Base-by-base conservation (phyloP, 2,329 filamentous ascomycete species). In the Phaeosphaeriaceae sp. region DNA sequence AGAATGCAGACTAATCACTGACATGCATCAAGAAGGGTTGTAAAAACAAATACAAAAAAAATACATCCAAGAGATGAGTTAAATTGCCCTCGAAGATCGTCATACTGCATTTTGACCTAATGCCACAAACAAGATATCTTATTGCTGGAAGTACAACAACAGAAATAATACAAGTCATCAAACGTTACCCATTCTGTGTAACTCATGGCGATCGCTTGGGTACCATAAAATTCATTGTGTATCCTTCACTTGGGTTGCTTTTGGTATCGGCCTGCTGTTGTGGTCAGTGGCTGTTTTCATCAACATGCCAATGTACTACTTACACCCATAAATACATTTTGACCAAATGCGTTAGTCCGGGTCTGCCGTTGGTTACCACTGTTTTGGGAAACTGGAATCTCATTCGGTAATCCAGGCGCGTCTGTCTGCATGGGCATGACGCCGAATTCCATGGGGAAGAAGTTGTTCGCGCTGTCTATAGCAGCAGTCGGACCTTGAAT, bases 401-500 rank as follows among this genome's bases (percentile, higher is more conserved):
- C 47, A 49, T 67, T 55, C 34, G 62, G 43, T 4, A 64, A n/a
- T 5, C 35, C 56, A 21, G 39, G 57, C 12, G 50, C 32, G 20
- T 71, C 70, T 0, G 63, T 64, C 50, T 71, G 70, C 63, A 67
- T 65, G 12, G 54, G 70, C 56, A 68, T 72, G 34, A 55, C 59
- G 32, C 62, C 59, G 16, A 71, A 17, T 58, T 77, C 76, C 74
- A 77, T 76, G 0, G 76, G 75, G 62, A 77, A 79, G 64, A 77
- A 76, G 16, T 69, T 69, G 48, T 69, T 71, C 9, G 63, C 64
- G 2, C 72, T 61, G 40, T 79, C 76, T 48, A 77, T 67, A 30
- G 61, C 77, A 4, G 29, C 21, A 7, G 37, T 36, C 5, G 82
- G 78, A 43, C 82, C 84, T 67, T 88, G 85, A 39, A 88, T 83